Base-by-base conservation (phyloP, 306 rosid genomes). In the Sophora flavescens region DNA sequence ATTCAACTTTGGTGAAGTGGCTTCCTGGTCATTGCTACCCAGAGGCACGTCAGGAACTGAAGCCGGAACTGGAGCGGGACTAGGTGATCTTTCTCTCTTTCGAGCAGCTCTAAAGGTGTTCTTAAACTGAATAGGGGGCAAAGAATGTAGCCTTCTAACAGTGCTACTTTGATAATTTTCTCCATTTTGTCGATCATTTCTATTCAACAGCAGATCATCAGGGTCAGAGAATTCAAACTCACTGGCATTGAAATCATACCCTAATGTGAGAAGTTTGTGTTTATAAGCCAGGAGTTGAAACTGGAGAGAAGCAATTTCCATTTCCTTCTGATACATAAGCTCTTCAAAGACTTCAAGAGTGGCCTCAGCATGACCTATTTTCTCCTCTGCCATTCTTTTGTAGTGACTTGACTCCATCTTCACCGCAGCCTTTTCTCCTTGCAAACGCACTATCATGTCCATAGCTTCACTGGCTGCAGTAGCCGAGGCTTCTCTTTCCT, bases 401-500 rank as follows among this genome's bases (percentile, higher is more conserved):
- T 91, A 96, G 18, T 96, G 99, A 73, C 76, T 90, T 4, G 98
- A 91, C 77, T 92, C 99, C 99, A 92, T 89, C 87, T 91, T 89
- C 84, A 89, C 84, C 3, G 96, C 96, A 5, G 99, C 96, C 47
- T 96, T 96, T 61, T 96, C 99, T 7, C 90, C 99, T 86, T 96
- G 99, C 86, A 96, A 60, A 16, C 98, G 93, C 70, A 92, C 75
- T 56, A 96, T 96, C 97, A 96, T 93, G 17, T 96, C 93, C 61
- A 96, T 72, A 32, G 99, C 93, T 84, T 96, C 99, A 51, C 90
- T 89, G 3, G 97, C 91, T 28, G 99, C 97, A 1, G 88, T 73
- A 38, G 99, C 86, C 0, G 99, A 92, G 26, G 98, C 96, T 79
- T 92, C 99, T 81, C 99, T 85, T 86, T 96, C 99, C 76, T 92